Base-by-base conservation (phyloP, 805 yeast genomes). In the Sugiyamaella lignohabitans region DNA sequence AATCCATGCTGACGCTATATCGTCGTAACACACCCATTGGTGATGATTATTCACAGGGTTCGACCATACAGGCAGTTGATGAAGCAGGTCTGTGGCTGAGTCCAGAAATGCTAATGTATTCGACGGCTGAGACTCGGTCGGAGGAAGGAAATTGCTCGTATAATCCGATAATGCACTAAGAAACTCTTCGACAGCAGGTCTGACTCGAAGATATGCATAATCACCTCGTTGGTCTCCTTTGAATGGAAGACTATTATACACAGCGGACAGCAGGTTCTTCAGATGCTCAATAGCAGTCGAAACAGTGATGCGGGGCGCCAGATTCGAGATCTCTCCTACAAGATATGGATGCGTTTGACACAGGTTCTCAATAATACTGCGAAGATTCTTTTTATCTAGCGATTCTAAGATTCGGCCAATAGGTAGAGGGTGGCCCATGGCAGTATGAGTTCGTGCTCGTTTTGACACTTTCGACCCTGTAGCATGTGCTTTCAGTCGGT, bases 181-280 rank as follows among this genome's bases (percentile, higher is more conserved):
- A 55, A 87, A 85, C 54, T 84, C 93, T 49, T 76, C 75, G 51
- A 85, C 73, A 48, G 70, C 65, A 4, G 83, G 76, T 57, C 84
- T 79, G 32, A 87, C 84, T 47, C 95, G 71, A 48, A 84, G 65
- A 61, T 78, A 87, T 3, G 89, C 79, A 59, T 87, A 87, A 62
- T 87, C 95, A 40, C 84, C 77, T 32, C 75, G 70, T 6, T 74
- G 70, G 55, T 84, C 88, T 52, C 86, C 87, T 53, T 81, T 80
- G 62, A 84, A 86, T 1, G 96, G 96, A 53, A 87, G 64, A 49
- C 74, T 71, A 6, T 62, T 61, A 18, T 66, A 56, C 22, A 85
- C 75, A 5, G 47, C 51, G 3, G 58, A 59, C 41, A 75, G 66
- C 56, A 79, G 77, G 4, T 59, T 55, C 34, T 67, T 61, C 44